These are phyloP conservation scores for Fusarium luffae DNA, from an alignment of 2,329 filamentous ascomycete genomes.

Conservation along the genomic window DNA sequence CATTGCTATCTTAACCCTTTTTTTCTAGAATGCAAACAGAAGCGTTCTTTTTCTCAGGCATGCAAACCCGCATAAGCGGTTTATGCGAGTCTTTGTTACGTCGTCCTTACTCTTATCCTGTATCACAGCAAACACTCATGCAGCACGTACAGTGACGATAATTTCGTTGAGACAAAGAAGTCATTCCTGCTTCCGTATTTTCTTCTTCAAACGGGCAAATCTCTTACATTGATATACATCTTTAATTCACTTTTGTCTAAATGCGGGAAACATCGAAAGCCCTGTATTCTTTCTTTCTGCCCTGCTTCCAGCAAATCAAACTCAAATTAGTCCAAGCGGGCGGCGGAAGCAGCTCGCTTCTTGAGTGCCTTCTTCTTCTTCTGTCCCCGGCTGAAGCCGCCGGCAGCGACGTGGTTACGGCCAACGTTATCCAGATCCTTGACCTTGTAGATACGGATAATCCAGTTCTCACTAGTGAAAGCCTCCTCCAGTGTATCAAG, in stretches of 20 bases:
- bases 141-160: neutral
- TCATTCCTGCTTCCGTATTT: neutral
- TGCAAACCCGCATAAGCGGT: conserved; percentile 2
- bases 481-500: conserved; percentile 94
- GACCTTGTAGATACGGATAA: conserved; percentile 99
- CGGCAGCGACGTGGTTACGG: conserved; percentile 78
- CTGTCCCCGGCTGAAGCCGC: conserved; percentile 79
- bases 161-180: conserved; percentile 15
- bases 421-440: conserved; percentile 98
- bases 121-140: conserved; percentile 11
- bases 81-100: conserved; percentile 8
- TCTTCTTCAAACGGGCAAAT: conserved; percentile 30
- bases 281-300: conserved; percentile 38
- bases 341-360: conserved; percentile 76
- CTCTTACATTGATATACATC: conserved; percentile 55
- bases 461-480: conserved; percentile 99
- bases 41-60: neutral
- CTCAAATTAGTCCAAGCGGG: conserved; percentile 73
- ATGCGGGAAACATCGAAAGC: conserved; percentile 36
- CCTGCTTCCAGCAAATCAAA: conserved; percentile 18
- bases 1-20: neutral
- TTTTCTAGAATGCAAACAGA: conserved; percentile 11
- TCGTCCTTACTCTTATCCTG: neutral
- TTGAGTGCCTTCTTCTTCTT: conserved; percentile 85
- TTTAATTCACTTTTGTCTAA: conserved; percentile 51